Percentiles rank a stretch among this genome's conserved stretches.
These are phyloP conservation scores for Talaromyces nanjingensis DNA, from an alignment of 495 filamentous ascomycete genomes.

Conservation along the genomic window DNA sequence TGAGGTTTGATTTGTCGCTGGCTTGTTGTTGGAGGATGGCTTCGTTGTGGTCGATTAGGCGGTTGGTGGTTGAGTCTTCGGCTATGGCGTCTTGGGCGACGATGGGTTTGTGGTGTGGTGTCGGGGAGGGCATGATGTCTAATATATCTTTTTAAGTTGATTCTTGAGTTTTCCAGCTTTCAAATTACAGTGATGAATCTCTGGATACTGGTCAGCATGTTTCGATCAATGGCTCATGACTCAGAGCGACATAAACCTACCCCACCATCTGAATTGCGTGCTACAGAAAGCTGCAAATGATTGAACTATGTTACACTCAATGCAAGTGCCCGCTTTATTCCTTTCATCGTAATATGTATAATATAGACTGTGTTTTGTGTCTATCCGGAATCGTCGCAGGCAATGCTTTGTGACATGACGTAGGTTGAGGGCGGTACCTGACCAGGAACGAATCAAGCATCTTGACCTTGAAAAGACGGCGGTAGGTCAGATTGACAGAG, in stretches of 20 bases:
- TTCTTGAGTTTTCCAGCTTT: background rate
- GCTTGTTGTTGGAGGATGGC: conserved; percentile 5
- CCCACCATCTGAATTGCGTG: background rate
- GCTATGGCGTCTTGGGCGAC: conserved; percentile 7
- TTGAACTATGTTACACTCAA: background rate
- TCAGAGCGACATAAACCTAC: background rate
- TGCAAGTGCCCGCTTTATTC: background rate
- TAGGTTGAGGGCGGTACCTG: background rate
- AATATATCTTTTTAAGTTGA: too few species aligned
- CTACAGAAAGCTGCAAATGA: background rate
- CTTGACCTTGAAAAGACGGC: background rate
- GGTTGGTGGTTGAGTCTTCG: conserved; percentile 9
- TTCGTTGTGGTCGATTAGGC: conserved; percentile 1
- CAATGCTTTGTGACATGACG: background rate
- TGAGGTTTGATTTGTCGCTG: background rate
- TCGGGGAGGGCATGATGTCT: background rate
- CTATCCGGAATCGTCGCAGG: background rate
- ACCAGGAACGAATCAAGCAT: background rate
- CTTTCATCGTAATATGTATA: background rate
- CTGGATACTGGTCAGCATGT: background rate
- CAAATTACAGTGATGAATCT: background rate
- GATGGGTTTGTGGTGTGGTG: background rate
- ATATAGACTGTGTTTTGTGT: background rate
- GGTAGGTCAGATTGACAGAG: background rate
- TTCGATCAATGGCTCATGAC: background rate